phyloP scores from a whole-genome alignment of 495 filamentous ascomycete species.

The Penicillium tannophilum region DNA sequence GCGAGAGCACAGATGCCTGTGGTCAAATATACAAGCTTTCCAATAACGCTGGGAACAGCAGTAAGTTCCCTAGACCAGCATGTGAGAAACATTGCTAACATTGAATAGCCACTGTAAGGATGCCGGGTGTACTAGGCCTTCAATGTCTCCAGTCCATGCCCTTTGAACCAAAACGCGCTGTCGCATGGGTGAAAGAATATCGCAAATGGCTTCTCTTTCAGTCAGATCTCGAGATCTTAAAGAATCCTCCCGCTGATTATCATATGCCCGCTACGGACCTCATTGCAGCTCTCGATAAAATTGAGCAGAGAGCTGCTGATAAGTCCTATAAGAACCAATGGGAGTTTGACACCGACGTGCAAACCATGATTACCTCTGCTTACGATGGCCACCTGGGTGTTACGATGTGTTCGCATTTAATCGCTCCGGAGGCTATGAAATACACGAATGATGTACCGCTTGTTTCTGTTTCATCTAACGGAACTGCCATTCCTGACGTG shows the following conservation, averaged over 20 bases:
- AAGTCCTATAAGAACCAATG: background rate
- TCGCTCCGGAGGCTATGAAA: too few species aligned
- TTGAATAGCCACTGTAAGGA: background rate
- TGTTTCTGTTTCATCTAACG: conserved; percentile 9
- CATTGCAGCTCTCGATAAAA: conserved; percentile 33
- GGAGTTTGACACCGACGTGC: background rate
- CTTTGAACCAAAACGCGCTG: conserved; percentile 51
- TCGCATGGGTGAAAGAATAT: conserved; percentile 50
- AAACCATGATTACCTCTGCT: background rate
- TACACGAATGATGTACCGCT: background rate
- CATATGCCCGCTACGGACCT: conserved; percentile 54
- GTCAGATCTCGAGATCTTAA: conserved; percentile 49
- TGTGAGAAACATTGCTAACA: background rate
- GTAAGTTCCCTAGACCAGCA: background rate
- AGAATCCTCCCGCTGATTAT: conserved; percentile 51
- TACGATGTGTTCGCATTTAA: background rate
- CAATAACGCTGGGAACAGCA: background rate
- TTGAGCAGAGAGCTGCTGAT: conserved; percentile 35
- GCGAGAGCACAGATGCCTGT: conserved; percentile 1
- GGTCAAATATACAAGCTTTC: background rate
- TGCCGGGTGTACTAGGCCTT: conserved; percentile 36
- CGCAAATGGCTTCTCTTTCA: conserved; percentile 55
- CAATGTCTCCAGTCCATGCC: conserved; percentile 52
- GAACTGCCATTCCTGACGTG: conserved; percentile 1
- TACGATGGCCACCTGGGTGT: background rate